Evolutionary conservation across 495 filamentous ascomycete genomes (phyloP).

Genomic region (Lophiotrema nucula): DNA sequence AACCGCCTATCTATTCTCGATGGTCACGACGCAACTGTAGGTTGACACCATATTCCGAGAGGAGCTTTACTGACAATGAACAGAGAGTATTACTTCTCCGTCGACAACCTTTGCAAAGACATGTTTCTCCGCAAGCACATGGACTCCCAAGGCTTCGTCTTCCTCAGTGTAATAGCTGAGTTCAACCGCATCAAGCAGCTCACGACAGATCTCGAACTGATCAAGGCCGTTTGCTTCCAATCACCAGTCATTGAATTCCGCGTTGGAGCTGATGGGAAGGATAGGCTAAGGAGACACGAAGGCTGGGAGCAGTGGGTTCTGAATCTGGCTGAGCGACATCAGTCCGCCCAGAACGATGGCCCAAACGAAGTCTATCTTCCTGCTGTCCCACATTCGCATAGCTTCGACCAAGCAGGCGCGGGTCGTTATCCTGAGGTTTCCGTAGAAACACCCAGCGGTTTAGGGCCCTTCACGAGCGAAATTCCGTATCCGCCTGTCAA

Average conservation of each 20-base stretch:
- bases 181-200: slow-evolving; percentile 83
- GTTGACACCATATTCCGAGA: slow-evolving; percentile 18
- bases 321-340: slow-evolving; percentile 58
- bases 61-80: slow-evolving; percentile 25
- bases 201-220: slow-evolving; percentile 67
- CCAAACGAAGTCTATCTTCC: slow-evolving; percentile 43
- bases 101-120: slow-evolving; percentile 96
- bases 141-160: slow-evolving; percentile 93
- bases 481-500: slow-evolving; percentile 20
- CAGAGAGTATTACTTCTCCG: slow-evolving; percentile 90
- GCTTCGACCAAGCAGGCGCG: slow-evolving; percentile 14
- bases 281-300: slow-evolving; percentile 73
- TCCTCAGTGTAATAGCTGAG: slow-evolving; percentile 66
- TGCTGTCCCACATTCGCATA: slow-evolving; percentile 36
- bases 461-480: slow-evolving; percentile 5
- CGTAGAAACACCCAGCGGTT: slow-evolving; percentile 11
- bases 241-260: slow-evolving; percentile 70
- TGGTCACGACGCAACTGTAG: slow-evolving; percentile 69
- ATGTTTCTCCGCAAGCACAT: slow-evolving; percentile 83
- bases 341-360: slow-evolving; percentile 60
- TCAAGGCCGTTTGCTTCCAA: slow-evolving; percentile 70
- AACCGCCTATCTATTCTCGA: slow-evolving; percentile 52
- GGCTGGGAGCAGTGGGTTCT: slow-evolving; percentile 83
- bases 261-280: slow-evolving; percentile 66
- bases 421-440: slow-evolving; percentile 16